Evolutionary conservation across 805 yeast genomes (phyloP), one percentile per base, ranked within the genome.

Genomic region (Candida andamanensis): DNA sequence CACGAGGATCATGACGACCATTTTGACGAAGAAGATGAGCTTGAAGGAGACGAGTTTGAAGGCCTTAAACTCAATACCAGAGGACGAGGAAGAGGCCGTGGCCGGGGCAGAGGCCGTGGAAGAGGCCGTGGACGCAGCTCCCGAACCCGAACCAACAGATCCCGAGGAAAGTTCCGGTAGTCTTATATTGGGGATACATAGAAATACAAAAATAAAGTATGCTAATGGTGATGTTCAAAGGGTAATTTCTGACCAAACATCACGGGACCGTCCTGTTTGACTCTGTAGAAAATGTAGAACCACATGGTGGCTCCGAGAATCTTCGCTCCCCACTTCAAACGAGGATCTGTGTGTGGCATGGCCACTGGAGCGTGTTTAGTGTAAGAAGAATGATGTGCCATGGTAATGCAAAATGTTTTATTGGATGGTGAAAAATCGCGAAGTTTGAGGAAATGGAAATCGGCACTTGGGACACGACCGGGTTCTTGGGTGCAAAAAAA

Each of bases 201-300:
- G n/a, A n/a, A n/a, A n/a, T n/a, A n/a, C n/a, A n/a, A n/a, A n/a
- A n/a, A 26, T 10, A 14, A 24, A 10, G 26, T 12, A 13, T 9
- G 10, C 17, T 33, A 33, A 32, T 41, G 58, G 39, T 60, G 64
- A 40, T 56, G 56, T 47, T 60, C 65, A 35, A 60, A 60, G 25
- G 67, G 66, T 42, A 56, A 52, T 41, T 58, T 58, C 33, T 51
- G 51, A 18, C 64, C 81, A 41, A 69, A 61, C 74, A 78, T 74
- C 22, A 74, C 76, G 49, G 73, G 67, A 44, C 78, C 78, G 47
- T 78, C 90, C 54, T 82, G 78, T 60, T 80, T 78, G 27, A 83
- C 68, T 56, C 95, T 71, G 69, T 82, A 85, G 51, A 85, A 69
- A 41, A 85, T 72, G 84, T 90, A 85, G 60, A 84, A 85, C 84